Conservation (phyloP, 1,284 basidiomycete species). For the Malassezia dermatis region DNA sequence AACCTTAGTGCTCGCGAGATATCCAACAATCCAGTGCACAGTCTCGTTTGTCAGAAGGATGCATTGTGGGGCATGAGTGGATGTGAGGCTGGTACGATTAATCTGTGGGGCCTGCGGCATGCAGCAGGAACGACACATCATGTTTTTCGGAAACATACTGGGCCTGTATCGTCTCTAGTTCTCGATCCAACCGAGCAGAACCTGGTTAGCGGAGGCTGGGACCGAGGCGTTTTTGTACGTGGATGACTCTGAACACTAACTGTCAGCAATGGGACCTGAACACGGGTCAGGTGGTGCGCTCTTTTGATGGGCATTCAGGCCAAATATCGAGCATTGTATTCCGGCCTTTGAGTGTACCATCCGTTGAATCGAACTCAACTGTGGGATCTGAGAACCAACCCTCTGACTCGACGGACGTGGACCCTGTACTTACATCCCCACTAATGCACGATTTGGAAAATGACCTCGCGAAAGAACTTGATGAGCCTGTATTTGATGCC, state of each 20-base stretch:
- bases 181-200: conserved; percentile 70
- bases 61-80: conserved; percentile 40
- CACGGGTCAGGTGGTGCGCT: conserved; percentile 68
- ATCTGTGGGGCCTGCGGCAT: conserved; percentile 83
- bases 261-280: conserved; percentile 92
- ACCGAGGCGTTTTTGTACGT: conserved; percentile 74
- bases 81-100: conserved; percentile 49
- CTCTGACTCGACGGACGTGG: not conserved
- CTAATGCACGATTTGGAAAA: not conserved
- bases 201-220: conserved; percentile 87
- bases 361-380: not conserved
- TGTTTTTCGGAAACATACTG: conserved; percentile 59
- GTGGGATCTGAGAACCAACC: not conserved
- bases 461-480: not conserved
- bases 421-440: not conserved
- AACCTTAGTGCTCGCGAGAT: conserved; percentile 19
- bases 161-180: conserved; percentile 73
- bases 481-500: conserved; percentile 10
- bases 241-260: not conserved
- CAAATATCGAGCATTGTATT: conserved; percentile 75
- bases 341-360: conserved; percentile 53
- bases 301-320: conserved; percentile 70
- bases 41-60: conserved; percentile 39
- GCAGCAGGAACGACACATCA: conserved; percentile 72
- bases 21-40: conserved; percentile 35